These are phyloP conservation scores for Sphaerulina vaccinii DNA, from an alignment of 2,329 filamentous ascomycete species.

Conservation along the genomic window DNA sequence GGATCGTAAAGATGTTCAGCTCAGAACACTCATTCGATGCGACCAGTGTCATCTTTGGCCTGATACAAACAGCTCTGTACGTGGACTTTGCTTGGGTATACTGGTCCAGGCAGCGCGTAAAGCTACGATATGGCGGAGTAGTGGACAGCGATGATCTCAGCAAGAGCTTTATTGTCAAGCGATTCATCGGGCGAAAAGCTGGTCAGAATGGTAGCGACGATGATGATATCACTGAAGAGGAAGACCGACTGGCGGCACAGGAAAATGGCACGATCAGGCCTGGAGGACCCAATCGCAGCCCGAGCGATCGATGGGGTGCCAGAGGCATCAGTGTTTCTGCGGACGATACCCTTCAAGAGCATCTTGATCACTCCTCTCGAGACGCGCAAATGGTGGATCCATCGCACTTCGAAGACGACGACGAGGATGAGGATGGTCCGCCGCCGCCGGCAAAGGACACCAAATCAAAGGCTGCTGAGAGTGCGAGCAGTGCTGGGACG, in stretches of 20 bases:
- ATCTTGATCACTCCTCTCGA: constrained; percentile 25
- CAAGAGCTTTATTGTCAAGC: constrained; percentile 78
- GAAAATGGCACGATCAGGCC: constrained; percentile 35
- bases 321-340: constrained; percentile 61
- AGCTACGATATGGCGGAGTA: constrained; percentile 82
- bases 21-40: constrained; percentile 56
- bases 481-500: constrained; percentile 30
- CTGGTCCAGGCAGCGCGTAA: constrained; percentile 87
- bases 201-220: constrained; percentile 38
- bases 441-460: constrained; percentile 35
- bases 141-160: constrained; percentile 87
- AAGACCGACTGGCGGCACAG: constrained; percentile 48
- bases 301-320: constrained; percentile 54
- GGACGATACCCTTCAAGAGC: constrained; percentile 51
- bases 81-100: constrained; percentile 97
- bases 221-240: constrained; percentile 61
- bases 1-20: constrained; percentile 64
- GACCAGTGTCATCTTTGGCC: constrained; percentile 78
- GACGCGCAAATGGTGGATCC: constrained; percentile 46
- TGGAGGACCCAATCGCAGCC: constrained; percentile 20
- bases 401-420: constrained; percentile 48
- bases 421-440: constrained; percentile 40
- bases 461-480: constrained; percentile 14
- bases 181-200: constrained; percentile 64
- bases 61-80: constrained; percentile 87